Conservation (phyloP, 164 flowering plant genomes). For the Chimonanthus praecox region DNA sequence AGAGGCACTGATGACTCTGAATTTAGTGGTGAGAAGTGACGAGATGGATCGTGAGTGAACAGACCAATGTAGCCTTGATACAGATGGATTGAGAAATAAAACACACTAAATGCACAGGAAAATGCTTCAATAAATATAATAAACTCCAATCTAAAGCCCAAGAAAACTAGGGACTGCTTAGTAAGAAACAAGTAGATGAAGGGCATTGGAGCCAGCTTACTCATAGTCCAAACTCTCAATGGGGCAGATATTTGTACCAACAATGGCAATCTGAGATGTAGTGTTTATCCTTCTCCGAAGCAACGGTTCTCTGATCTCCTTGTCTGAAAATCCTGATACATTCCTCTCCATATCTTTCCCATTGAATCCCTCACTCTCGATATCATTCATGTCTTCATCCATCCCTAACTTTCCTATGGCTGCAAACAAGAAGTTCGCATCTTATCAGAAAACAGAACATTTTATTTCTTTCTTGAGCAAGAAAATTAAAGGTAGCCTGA, state of each 20-base stretch:
- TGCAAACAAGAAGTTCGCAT: constrained; percentile 5
- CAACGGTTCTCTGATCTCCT: constrained; percentile 38
- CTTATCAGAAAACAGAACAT: background rate
- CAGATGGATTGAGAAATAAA: too few species aligned
- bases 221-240: constrained; percentile 84
- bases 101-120: too few species aligned
- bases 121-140: too few species aligned
- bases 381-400: constrained; percentile 26
- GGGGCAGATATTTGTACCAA: constrained; percentile 63
- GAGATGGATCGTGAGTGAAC: too few species aligned
- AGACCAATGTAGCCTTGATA: too few species aligned
- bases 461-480: too few species aligned
- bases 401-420: constrained; percentile 7
- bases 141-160: too few species aligned
- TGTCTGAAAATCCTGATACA: constrained; percentile 22
- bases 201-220: constrained; percentile 25
- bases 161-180: too few species aligned
- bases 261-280: constrained; percentile 73
- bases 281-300: constrained; percentile 40
- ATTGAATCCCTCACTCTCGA: constrained; percentile 27
- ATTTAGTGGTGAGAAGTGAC: too few species aligned
- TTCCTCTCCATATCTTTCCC: constrained; percentile 20
- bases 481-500: too few species aligned
- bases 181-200: too few species aligned
- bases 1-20: too few species aligned